phyloP scores from a whole-genome alignment of 2,329 filamentous ascomycete genomes.

The Pezicula rhizophila region DNA sequence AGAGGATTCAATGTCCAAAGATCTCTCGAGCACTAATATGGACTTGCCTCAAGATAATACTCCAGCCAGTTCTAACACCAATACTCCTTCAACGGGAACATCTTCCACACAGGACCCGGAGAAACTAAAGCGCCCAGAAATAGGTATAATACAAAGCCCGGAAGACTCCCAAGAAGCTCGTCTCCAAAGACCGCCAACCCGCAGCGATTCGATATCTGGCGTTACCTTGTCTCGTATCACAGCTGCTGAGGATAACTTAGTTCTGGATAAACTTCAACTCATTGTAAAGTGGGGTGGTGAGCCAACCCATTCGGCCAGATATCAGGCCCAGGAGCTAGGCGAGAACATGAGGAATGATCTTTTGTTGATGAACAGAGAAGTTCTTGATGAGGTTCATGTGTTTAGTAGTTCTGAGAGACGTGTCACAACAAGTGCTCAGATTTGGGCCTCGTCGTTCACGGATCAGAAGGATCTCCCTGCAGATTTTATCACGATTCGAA shows the following conservation, averaged over 20 bases:
- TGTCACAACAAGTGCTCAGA: conserved; percentile 93
- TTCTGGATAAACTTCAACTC: conserved; percentile 91
- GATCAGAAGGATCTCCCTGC: conserved; percentile 78
- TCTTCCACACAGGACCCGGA: conserved; percentile 3
- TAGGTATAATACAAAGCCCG: conserved; percentile 27
- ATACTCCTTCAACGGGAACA: conserved; percentile 10
- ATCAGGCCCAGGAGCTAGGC: conserved; percentile 91
- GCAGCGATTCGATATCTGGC: conserved; percentile 81
- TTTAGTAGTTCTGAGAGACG: conserved; percentile 94
- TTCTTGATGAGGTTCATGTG: conserved; percentile 86
- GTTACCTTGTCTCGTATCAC: conserved; percentile 92
- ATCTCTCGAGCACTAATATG: conserved; percentile 2
- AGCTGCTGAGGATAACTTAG: conserved; percentile 84
- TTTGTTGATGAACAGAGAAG: conserved; percentile 84
- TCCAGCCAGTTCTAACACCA: conserved; percentile 9
- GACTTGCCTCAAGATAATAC: too few species aligned
- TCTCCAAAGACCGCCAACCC: conserved; percentile 45
- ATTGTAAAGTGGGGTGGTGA: conserved; percentile 99
- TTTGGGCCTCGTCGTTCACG: conserved; percentile 86
- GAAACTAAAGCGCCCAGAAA: conserved; percentile 6
- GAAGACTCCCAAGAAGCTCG: conserved; percentile 53
- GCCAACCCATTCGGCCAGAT: conserved; percentile 92
- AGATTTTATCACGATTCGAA: conserved; percentile 84
- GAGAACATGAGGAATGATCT: conserved; percentile 95
- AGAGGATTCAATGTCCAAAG: conserved; percentile 40